Conservation (phyloP, 1,284 basidiomycete genomes). For the Ceratobasidium sp. region DNA sequence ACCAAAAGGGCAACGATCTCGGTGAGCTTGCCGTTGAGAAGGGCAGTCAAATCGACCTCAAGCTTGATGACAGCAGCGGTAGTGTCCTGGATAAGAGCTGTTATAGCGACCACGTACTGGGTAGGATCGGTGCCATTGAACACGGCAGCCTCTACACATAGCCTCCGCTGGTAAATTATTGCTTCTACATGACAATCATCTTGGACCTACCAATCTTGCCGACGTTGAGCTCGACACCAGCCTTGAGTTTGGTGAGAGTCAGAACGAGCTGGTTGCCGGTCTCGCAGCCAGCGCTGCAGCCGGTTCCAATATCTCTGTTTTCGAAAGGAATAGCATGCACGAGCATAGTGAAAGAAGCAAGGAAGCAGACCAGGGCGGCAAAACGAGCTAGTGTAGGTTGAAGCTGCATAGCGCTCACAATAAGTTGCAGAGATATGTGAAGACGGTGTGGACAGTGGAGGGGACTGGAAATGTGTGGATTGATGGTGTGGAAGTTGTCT, state of each 20-base stretch:
- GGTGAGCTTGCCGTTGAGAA: slow-evolving; percentile 9
- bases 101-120: background rate
- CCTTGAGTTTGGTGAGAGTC: background rate
- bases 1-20: slow-evolving; percentile 12
- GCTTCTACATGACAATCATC: background rate
- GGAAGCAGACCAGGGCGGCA: slow-evolving; percentile 8
- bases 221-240: background rate
- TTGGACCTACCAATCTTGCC: background rate
- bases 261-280: slow-evolving; percentile 4
- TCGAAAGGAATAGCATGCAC: slow-evolving; percentile 10
- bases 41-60: slow-evolving; percentile 6
- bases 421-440: background rate
- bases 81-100: background rate
- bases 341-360: slow-evolving; percentile 14
- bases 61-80: background rate
- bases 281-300: background rate
- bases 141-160: background rate
- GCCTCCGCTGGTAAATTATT: background rate
- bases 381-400: slow-evolving; percentile 3
- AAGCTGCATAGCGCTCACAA: slow-evolving; percentile 3
- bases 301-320: background rate
- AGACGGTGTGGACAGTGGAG: slow-evolving; percentile 13
- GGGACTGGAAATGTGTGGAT: too few relatives aligned
- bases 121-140: slow-evolving; percentile 7
- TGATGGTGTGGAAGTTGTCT: background rate